Evolutionary conservation across 257 asterid species (phyloP), one percentile per base, ranked within the genome.

Genomic region (Nemophila menziesii): DNA sequence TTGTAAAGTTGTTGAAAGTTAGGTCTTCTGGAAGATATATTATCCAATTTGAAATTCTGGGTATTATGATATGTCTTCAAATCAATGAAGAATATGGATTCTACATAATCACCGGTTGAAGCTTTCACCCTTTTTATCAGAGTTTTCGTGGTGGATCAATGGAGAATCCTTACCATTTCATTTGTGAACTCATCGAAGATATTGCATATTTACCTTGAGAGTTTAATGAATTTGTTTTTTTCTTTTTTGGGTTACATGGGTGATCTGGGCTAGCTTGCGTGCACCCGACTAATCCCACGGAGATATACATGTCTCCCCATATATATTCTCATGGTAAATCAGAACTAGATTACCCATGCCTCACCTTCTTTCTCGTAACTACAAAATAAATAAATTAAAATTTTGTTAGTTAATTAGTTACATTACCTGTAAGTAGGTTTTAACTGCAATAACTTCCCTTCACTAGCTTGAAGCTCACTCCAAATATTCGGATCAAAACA

Each of bases 341-440:
- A n/a, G n/a, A n/a, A n/a, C n/a, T n/a, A n/a, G n/a, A n/a, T n/a
- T n/a, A n/a, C n/a, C n/a, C n/a, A n/a, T 56, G 85, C 69, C 67
- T 67, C 94, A 44, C 50, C 78, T 50, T 81, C 94, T 12, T 51
- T 71, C 80, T 69, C 66, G 79, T 78, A 94, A 42, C 98, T 90
- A 43, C 60, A 77, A 48, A 46, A 39, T 43, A 49, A 49, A 34
- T 43, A 16, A 22, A 15, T 23, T 61, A 90, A n/a, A n/a, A n/a
- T n/a, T n/a, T n/a, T n/a, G n/a, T n/a, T n/a, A n/a, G n/a, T n/a
- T n/a, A n/a, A n/a, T n/a, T n/a, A n/a, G n/a, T n/a, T n/a, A n/a
- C n/a, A n/a, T n/a, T n/a, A n/a, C 98, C 96, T 74, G 62, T 74
- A 90, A 52, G 92, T 72, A 52, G 98, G 98, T 61, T 73, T 76